These are phyloP conservation scores for Fusarium virguliforme DNA, from an alignment of 2,329 filamentous ascomycete genomes.

Conservation along the genomic window DNA sequence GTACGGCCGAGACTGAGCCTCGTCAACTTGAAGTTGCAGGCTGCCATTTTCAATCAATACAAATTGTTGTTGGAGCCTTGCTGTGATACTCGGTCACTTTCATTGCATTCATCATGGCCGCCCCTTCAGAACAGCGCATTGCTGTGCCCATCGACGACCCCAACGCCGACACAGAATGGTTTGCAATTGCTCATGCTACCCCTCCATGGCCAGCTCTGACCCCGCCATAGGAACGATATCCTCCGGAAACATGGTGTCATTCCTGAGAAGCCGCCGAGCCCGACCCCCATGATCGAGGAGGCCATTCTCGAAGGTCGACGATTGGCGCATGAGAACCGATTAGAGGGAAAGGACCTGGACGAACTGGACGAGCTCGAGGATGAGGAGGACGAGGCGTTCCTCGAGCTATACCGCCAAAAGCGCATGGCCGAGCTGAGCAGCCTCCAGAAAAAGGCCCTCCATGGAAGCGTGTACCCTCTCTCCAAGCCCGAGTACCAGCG, in stretches of 20 bases:
- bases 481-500: slow-evolving; percentile 94
- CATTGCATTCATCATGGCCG: slow-evolving; percentile 66
- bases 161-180: slow-evolving; percentile 98
- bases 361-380: slow-evolving; percentile 96
- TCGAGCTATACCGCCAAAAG: slow-evolving; percentile 90
- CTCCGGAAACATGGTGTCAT: slow-evolving; percentile 96
- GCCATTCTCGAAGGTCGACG: slow-evolving; percentile 87
- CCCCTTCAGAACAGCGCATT: slow-evolving; percentile 75
- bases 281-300: slow-evolving; percentile 96
- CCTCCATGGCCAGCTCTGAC: slow-evolving; percentile 51
- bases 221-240: slow-evolving; percentile 88
- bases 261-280: slow-evolving; percentile 96
- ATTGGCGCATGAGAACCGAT: slow-evolving; percentile 89
- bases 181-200: slow-evolving; percentile 55
- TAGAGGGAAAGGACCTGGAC: slow-evolving; percentile 95
- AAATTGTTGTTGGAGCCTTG: slow-evolving; percentile 15
- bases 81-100: not conserved
- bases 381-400: slow-evolving; percentile 92
- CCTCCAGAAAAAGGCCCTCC: slow-evolving; percentile 82
- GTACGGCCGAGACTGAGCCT: slow-evolving; percentile 39
- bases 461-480: slow-evolving; percentile 92
- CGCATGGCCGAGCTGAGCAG: slow-evolving; percentile 86
- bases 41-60: slow-evolving; percentile 34
- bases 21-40: slow-evolving; percentile 23
- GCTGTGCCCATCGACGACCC: slow-evolving; percentile 93